These are phyloP conservation scores for Nannizziopsis barbatae DNA, from an alignment of 2,329 filamentous ascomycete genomes.

Conservation along the genomic window DNA sequence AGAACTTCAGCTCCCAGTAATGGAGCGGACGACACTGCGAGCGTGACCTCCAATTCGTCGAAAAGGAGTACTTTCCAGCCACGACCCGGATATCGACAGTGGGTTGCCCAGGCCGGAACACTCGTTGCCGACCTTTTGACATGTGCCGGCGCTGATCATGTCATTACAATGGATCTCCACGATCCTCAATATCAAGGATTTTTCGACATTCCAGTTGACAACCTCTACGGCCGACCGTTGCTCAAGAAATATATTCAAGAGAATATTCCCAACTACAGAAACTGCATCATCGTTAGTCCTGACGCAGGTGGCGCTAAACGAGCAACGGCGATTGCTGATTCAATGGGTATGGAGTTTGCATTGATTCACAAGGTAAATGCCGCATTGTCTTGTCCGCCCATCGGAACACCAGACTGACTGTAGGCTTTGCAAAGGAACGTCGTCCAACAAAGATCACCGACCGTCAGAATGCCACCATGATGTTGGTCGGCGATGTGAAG, in stretches of 20 bases:
- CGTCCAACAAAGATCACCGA: constrained; percentile 79
- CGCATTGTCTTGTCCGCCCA: constrained; percentile 1
- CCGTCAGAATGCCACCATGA: constrained; percentile 73
- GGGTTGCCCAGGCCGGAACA: constrained; percentile 95
- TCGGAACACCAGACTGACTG: constrained; percentile 19
- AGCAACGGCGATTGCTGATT: constrained; percentile 88
- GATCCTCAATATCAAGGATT: constrained; percentile 97
- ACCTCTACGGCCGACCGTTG: constrained; percentile 60
- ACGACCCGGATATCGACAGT: constrained; percentile 92
- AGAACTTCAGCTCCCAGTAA: constrained; percentile 27
- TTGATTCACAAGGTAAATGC: constrained; percentile 84
- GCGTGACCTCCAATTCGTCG: constrained; percentile 40
- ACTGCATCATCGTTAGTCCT: constrained; percentile 86
- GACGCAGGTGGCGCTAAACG: constrained; percentile 95
- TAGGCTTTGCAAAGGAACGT: constrained; percentile 53
- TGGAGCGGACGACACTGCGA: constrained; percentile 53
- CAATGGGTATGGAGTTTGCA: constrained; percentile 86
- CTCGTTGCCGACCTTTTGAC: constrained; percentile 88
- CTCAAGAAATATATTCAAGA: constrained; percentile 59
- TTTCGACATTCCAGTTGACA: constrained; percentile 97
- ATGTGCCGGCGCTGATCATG: constrained; percentile 89
- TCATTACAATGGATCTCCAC: constrained; percentile 95
- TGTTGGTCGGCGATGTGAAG: constrained; percentile 79
- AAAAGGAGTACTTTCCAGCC: constrained; percentile 58
- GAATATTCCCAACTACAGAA: constrained; percentile 70